phyloP scores from a whole-genome alignment of 768 basidiomycete genomes.

The Podaxis rugospora region DNA sequence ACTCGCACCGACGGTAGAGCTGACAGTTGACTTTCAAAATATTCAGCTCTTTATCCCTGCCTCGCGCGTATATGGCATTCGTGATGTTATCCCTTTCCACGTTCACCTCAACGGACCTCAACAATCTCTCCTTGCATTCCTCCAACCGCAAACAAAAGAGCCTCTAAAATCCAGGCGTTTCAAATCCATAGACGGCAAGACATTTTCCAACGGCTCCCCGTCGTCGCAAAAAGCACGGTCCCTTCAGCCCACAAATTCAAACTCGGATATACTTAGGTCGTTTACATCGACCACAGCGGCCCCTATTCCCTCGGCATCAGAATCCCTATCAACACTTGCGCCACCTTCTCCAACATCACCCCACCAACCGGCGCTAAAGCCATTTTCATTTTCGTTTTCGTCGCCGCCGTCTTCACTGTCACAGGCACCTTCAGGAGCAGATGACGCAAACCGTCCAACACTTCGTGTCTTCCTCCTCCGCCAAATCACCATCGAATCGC shows the following conservation, averaged over 20 bases:
- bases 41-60: constrained; percentile 57
- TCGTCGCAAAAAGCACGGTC: not conserved
- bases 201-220: not conserved
- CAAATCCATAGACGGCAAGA: not conserved
- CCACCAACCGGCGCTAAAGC: not conserved
- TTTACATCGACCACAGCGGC: not conserved
- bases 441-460: not conserved
- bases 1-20: not conserved
- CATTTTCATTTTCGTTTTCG: constrained; percentile 13
- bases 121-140: constrained; percentile 41
- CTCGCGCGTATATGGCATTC: constrained; percentile 46
- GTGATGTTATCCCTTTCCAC: constrained; percentile 61
- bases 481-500: constrained; percentile 36
- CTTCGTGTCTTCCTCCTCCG: constrained; percentile 48
- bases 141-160: constrained; percentile 22
- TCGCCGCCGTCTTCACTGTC: constrained; percentile 20
- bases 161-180: constrained; percentile 11
- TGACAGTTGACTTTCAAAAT: not conserved
- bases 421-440: not conserved
- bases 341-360: not conserved
- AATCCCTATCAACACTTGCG: not conserved
- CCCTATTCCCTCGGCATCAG: not conserved
- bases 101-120: constrained; percentile 51
- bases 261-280: not conserved
- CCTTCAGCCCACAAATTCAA: not conserved